Base-by-base conservation (phyloP, 2,329 filamentous ascomycete species). In the Ophiostoma angusticollis region DNA sequence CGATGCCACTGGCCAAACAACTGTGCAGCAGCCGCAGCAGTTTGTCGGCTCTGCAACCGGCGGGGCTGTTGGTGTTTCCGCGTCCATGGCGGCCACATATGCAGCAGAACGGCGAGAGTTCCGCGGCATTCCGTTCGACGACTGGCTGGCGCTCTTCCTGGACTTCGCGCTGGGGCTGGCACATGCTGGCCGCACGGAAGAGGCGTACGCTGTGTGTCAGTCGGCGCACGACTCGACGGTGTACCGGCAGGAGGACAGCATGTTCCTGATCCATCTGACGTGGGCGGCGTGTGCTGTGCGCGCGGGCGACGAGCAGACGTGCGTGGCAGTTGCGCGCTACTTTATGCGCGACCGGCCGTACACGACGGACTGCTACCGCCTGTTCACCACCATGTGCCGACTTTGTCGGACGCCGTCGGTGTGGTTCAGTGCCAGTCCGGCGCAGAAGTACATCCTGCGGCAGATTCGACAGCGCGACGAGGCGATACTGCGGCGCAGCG, bases 401-500 rank as follows among this genome's bases (percentile, higher is more conserved):
- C 64, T 93, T 7, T 84, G 77, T 52, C 77, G 84, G 37, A 78
- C 40, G 22, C 75, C 80, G 2, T 67, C 75, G 27, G 72, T 77
- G 22, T 84, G 80, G 66, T 94, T 89, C 58, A 80, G 80, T 37
- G 80, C 80, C 3, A 82, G 84, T 0, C 79, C 84, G 0, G 79
- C 80, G 16, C 86, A 94, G 58, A 96, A 96, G 56, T 93, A 84
- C 54, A 78, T 96, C 51, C 68, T 95, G 42, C 78, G 91, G 5
- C 85, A 93, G 59, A 84, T 98, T 59, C 93, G 93, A 57, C 76
- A 78, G 4, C 83, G 93, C 64, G 91, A 98, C 57, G 80, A 72
- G 46, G 62, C 65, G 5, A 65, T 82, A 33, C 68, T 93, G 40
- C 78, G 87, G 5, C 84, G n/a, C n/a, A n/a, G n/a, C n/a, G n/a